A percentile compares a stretch with the other conserved stretches of the same genome.
These are phyloP conservation scores for Magnaporthiopsis rhizophila DNA, from an alignment of 2,329 filamentous ascomycete species.

Conservation along the genomic window DNA sequence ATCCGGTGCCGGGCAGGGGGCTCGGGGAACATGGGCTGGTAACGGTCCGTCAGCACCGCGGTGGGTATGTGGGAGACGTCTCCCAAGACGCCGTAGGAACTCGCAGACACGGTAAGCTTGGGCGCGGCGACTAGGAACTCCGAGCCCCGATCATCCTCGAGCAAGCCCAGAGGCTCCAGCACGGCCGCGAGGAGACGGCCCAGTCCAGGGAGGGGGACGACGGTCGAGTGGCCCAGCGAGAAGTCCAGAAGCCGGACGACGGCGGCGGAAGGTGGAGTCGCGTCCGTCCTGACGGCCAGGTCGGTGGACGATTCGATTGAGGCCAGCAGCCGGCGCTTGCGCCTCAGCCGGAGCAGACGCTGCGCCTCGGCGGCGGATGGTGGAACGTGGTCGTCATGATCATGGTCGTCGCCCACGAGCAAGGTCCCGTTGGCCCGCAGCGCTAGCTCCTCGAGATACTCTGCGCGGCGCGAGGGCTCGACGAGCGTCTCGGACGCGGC, in stretches of 20 bases:
- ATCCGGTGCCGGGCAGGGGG: slow-evolving; percentile 27
- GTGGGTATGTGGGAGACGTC: slow-evolving; percentile 21
- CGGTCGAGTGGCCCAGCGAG: slow-evolving; percentile 29
- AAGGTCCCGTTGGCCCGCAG: slow-evolving; percentile 7
- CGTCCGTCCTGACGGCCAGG: slow-evolving; percentile 28
- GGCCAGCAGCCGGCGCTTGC: slow-evolving; percentile 12
- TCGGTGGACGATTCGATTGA: slow-evolving; percentile 25
- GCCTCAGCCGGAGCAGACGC: slow-evolving; percentile 10
- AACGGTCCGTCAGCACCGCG: slow-evolving; percentile 26
- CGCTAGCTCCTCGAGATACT: slow-evolving; percentile 24
- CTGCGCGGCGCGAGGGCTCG: slow-evolving; percentile 30
- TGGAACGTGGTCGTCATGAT: slow-evolving; percentile 14
- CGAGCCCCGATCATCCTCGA: background rate
- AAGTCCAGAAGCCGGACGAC: slow-evolving; percentile 27
- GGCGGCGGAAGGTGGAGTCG: slow-evolving; percentile 11
- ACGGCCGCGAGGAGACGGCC: slow-evolving; percentile 14
- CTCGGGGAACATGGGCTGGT: slow-evolving; percentile 30
- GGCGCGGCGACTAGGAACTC: slow-evolving; percentile 19
- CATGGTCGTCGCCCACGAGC: slow-evolving; percentile 11
- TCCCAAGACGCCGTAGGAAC: slow-evolving; percentile 31
- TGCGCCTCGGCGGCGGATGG: slow-evolving; percentile 16
- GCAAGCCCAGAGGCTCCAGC: background rate
- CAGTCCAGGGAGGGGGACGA: slow-evolving; percentile 25
- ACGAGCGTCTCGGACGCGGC: slow-evolving; percentile 40
- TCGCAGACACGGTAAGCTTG: slow-evolving; percentile 29